Evolutionary conservation across 768 basidiomycete species (phyloP).

Genomic region (Stropharia rugosoannulata): DNA sequence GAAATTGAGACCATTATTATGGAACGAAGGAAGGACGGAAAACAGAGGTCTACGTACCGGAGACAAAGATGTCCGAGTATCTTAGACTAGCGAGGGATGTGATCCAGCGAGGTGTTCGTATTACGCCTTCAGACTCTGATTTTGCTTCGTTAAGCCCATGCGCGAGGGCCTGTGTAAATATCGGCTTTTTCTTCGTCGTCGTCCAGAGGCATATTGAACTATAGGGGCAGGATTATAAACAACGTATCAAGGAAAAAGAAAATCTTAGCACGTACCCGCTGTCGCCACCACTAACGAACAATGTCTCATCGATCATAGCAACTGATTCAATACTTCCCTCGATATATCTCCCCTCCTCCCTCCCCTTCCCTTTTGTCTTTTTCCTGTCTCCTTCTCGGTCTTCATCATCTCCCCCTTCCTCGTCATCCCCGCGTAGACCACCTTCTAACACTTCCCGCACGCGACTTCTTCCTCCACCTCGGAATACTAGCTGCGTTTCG

Average conservation of each 20-base stretch:
- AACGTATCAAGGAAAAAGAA: not conserved
- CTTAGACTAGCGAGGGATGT: constrained; percentile 79
- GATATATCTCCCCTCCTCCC: constrained; percentile 53
- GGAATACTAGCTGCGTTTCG: constrained; percentile 92
- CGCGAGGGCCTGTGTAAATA: constrained; percentile 82
- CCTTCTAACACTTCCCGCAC: constrained; percentile 83
- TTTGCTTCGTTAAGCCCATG: constrained; percentile 79
- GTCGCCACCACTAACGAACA: constrained; percentile 92
- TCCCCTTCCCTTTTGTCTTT: constrained; percentile 33
- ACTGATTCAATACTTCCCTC: constrained; percentile 94
- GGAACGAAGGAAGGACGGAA: not conserved
- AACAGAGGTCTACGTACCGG: constrained; percentile 53
- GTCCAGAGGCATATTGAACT: constrained; percentile 94
- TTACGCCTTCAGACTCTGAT: constrained; percentile 71
- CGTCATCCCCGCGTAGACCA: constrained; percentile 60
- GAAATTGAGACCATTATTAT: constrained; percentile 1
- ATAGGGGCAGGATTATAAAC: not conserved
- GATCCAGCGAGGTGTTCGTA: constrained; percentile 88
- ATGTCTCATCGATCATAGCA: constrained; percentile 93
- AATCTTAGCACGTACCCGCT: constrained; percentile 71
- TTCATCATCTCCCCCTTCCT: constrained; percentile 40
- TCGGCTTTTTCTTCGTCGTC: constrained; percentile 91
- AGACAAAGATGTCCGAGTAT: constrained; percentile 90
- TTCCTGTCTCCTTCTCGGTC: constrained; percentile 19
- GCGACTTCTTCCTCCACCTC: constrained; percentile 88